phyloP scores from a whole-genome alignment of 192 early-diverging fungal genomes.

The Coemansia sp. region DNA sequence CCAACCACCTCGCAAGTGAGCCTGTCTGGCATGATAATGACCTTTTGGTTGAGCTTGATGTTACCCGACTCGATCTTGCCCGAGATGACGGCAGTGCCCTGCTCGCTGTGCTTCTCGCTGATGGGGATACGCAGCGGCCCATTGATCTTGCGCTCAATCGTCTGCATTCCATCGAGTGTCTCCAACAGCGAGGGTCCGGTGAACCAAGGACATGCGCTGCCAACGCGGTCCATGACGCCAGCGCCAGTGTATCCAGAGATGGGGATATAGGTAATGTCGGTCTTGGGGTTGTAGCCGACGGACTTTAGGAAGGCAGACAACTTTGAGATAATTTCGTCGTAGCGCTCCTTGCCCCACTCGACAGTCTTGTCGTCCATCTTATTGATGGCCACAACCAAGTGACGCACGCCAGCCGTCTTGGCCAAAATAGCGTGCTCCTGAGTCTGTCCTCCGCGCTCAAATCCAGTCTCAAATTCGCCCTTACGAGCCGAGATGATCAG shows the following conservation, averaged over 20 bases:
- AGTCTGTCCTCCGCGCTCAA: constrained; percentile 98
- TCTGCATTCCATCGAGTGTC: constrained; percentile 79
- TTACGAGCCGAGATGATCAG: constrained; percentile 95
- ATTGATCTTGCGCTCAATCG: constrained; percentile 83
- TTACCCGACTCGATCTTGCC: constrained; percentile 97
- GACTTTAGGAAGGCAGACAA: constrained; percentile 88
- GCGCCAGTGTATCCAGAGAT: constrained; percentile 97
- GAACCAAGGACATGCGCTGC: constrained; percentile 71
- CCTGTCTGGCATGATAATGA: constrained; percentile 93
- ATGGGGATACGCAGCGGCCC: constrained; percentile 94
- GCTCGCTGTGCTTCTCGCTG: constrained; percentile 96
- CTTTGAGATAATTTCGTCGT: constrained; percentile 88
- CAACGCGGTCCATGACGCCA: constrained; percentile 88
- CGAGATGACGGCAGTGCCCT: constrained; percentile 88
- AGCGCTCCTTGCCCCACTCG: constrained; percentile 86
- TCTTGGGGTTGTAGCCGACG: constrained; percentile 86
- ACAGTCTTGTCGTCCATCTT: constrained; percentile 99
- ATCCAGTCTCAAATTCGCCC: constrained; percentile 99
- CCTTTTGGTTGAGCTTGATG: constrained; percentile 82
- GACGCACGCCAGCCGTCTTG: constrained; percentile 96
- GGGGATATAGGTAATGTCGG: constrained; percentile 86
- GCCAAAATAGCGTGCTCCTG: constrained; percentile 97
- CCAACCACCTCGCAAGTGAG: constrained; percentile 73
- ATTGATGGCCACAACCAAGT: constrained; percentile 93
- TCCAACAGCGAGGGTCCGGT: constrained; percentile 88